A percentile compares a stretch with the other conserved stretches of the same genome.
These are phyloP conservation scores for Eucalyptus victrix DNA, from an alignment of 345 rosid genomes.

Conservation along the genomic window DNA sequence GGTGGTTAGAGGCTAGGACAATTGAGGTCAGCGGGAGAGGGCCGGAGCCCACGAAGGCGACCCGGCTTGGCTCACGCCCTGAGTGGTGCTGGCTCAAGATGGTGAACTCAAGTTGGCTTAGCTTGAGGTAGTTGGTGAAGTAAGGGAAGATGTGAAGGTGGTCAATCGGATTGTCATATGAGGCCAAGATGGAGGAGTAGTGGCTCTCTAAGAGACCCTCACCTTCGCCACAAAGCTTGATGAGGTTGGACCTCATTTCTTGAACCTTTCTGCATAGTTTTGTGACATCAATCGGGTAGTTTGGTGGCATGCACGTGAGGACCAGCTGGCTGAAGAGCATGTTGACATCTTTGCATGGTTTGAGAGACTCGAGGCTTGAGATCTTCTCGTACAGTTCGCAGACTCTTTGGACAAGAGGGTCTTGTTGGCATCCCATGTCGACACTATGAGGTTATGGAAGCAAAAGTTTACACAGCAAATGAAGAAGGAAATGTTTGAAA, in stretches of 20 bases:
- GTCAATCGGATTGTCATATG: conserved; percentile 60
- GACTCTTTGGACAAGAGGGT: conserved; percentile 39
- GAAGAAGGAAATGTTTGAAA: not conserved
- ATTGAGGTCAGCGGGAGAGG: conserved; percentile 82
- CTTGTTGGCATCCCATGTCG: conserved; percentile 80
- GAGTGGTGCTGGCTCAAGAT: conserved; percentile 34
- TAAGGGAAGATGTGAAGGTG: conserved; percentile 68
- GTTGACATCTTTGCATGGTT: conserved; percentile 82
- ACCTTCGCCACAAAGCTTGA: conserved; percentile 64
- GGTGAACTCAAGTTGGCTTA: conserved; percentile 59
- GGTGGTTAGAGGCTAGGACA: conserved; percentile 57
- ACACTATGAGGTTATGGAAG: conserved; percentile 23
- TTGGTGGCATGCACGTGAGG: conserved; percentile 70
- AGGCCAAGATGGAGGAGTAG: conserved; percentile 48
- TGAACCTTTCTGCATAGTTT: conserved; percentile 38
- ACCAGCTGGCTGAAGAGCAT: conserved; percentile 72
- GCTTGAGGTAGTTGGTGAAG: conserved; percentile 71
- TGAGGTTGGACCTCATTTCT: conserved; percentile 64
- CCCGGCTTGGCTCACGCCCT: conserved; percentile 14
- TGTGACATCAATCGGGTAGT: conserved; percentile 49
- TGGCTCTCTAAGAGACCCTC: conserved; percentile 62
- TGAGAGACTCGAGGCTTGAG: conserved; percentile 52
- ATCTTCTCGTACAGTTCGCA: conserved; percentile 50
- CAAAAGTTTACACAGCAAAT: not conserved
- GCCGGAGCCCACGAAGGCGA: conserved; percentile 89